These are phyloP conservation scores for Nidularia pulvinata DNA, from an alignment of 768 basidiomycete species.

Conservation along the genomic window DNA sequence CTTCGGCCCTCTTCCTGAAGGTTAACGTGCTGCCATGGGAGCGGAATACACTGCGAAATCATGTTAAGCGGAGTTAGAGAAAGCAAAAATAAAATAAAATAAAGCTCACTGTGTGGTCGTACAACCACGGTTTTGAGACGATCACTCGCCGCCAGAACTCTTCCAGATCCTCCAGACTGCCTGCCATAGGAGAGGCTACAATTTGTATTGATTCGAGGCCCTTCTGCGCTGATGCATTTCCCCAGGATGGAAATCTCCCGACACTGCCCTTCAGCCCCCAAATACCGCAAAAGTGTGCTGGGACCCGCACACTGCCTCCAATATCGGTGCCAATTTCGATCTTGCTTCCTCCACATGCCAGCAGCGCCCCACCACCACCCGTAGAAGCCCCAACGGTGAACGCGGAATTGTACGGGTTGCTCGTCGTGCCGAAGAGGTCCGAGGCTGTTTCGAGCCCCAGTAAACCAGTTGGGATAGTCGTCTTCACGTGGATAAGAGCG, in stretches of 20 bases:
- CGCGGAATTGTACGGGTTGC: slow-evolving; percentile 59
- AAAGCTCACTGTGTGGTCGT: slow-evolving; percentile 53
- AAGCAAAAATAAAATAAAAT: slow-evolving; percentile 13
- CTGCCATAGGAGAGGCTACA: slow-evolving; percentile 60
- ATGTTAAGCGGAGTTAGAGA: slow-evolving; percentile 10
- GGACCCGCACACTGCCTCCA: slow-evolving; percentile 72
- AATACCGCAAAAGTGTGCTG: slow-evolving; percentile 73
- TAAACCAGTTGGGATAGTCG: slow-evolving; percentile 56
- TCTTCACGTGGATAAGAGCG: slow-evolving; percentile 65
- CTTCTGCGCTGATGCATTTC: slow-evolving; percentile 40
- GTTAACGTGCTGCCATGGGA: slow-evolving; percentile 47
- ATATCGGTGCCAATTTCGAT: slow-evolving; percentile 76
- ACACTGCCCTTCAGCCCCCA: slow-evolving; percentile 64
- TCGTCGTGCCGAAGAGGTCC: slow-evolving; percentile 60
- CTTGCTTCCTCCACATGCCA: slow-evolving; percentile 64
- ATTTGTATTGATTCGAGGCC: slow-evolving; percentile 60
- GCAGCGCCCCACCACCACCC: slow-evolving; percentile 67
- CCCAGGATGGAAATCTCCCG: slow-evolving; percentile 55
- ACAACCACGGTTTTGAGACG: slow-evolving; percentile 62
- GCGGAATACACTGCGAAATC: slow-evolving; percentile 39
- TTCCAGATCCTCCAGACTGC: slow-evolving; percentile 58
- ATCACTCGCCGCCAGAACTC: slow-evolving; percentile 68
- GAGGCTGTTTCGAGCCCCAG: slow-evolving; percentile 57
- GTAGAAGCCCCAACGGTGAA: slow-evolving; percentile 64
- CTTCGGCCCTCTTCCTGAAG: slow-evolving; percentile 46